A percentile compares a stretch with the other conserved stretches of the same genome.
These are phyloP conservation scores for Hanseniaspora vineae DNA, from an alignment of 805 yeast species.

Conservation along the genomic window DNA sequence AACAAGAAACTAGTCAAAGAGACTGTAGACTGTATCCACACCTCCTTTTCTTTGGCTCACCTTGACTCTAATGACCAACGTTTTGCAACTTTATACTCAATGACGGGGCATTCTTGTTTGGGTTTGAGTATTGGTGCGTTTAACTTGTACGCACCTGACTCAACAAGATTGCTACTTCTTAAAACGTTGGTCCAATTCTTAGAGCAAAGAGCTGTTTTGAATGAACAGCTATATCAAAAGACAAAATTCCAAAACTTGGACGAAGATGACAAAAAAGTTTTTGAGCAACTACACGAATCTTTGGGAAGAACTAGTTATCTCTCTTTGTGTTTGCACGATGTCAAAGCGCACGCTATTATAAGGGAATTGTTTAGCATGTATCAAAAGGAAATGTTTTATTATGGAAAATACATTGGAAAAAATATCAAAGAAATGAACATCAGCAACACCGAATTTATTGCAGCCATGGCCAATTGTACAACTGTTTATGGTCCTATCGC, in stretches of 20 bases:
- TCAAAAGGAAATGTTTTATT: conserved; percentile 14
- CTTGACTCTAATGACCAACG: conserved; percentile 21
- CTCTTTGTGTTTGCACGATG: conserved; percentile 37
- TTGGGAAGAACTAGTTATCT: conserved; percentile 40
- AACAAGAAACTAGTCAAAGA: conserved; percentile 6
- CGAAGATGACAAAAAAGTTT: conserved; percentile 17
- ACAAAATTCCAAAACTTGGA: conserved; percentile 14
- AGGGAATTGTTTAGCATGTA: conserved; percentile 27
- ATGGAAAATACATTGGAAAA: conserved; percentile 15
- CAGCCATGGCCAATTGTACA: conserved; percentile 38
- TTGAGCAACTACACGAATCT: conserved; percentile 24
- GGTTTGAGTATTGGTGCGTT: conserved; percentile 25
- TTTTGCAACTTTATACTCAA: conserved; percentile 23
- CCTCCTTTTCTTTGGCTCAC: conserved; percentile 18
- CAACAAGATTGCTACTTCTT: conserved; percentile 26
- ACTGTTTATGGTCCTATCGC: conserved; percentile 58
- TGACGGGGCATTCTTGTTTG: conserved; percentile 24
- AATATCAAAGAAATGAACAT: conserved; percentile 11
- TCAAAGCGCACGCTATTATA: conserved; percentile 36
- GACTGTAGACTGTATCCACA: conserved; percentile 26
- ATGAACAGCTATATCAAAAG: conserved; percentile 15
- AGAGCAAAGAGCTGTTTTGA: conserved; percentile 25
- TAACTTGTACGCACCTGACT: conserved; percentile 18
- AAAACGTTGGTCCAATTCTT: conserved; percentile 16
- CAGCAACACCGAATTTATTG: conserved; percentile 27